Percentiles rank a stretch among this genome's conserved stretches.
These are phyloP conservation scores for Rugosomyces carneus DNA, from an alignment of 1,284 basidiomycete genomes.

Conservation along the genomic window DNA sequence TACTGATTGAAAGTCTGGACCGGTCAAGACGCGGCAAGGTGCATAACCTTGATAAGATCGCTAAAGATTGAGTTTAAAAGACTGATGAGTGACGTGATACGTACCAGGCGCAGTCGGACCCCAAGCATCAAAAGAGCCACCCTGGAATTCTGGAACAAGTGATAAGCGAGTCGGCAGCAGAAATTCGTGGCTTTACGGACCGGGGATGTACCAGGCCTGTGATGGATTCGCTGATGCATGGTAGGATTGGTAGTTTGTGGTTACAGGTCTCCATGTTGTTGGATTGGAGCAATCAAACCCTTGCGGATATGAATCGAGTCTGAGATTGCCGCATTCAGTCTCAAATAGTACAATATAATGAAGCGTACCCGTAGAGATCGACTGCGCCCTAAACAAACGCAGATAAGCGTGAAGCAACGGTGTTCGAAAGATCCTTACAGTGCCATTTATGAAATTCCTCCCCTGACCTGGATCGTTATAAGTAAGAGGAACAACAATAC, in stretches of 20 bases:
- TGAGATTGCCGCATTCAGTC: conserved; percentile 13
- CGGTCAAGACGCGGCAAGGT: conserved; percentile 50
- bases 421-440: conserved; percentile 24
- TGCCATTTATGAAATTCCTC: conserved; percentile 66
- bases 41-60: conserved; percentile 30
- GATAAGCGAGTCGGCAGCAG: neutral
- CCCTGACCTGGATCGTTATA: conserved; percentile 64
- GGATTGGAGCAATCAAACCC: conserved; percentile 71
- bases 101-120: conserved; percentile 56
- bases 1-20: conserved; percentile 66
- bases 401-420: neutral
- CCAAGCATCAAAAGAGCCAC: conserved; percentile 72
- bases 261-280: conserved; percentile 49
- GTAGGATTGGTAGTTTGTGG: conserved; percentile 52
- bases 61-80: neutral
- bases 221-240: conserved; percentile 50
- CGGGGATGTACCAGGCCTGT: conserved; percentile 62
- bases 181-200: conserved; percentile 22
- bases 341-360: neutral
- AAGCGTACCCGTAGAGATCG: conserved; percentile 39
- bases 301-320: conserved; percentile 64
- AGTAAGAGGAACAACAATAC: conserved; percentile 65
- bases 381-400: conserved; percentile 34
- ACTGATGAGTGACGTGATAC: neutral
- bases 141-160: conserved; percentile 48